These are phyloP conservation scores for Secale cereale DNA, from an alignment of 176 grass and related monocot species.

Conservation along the genomic window DNA sequence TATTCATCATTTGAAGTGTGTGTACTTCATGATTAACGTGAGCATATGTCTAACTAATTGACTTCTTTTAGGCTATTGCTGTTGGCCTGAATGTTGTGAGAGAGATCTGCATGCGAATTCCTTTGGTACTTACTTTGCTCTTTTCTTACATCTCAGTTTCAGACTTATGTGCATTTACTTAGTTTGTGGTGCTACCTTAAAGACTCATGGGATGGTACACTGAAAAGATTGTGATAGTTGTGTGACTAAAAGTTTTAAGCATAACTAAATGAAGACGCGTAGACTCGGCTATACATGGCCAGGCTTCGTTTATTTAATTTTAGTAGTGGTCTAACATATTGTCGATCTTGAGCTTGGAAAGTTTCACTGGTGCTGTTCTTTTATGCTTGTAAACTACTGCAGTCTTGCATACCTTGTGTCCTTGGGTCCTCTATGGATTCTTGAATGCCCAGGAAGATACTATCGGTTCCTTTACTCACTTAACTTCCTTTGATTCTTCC, in stretches of 20 bases:
- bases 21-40: not conserved
- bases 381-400: not conserved
- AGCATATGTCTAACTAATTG: not conserved
- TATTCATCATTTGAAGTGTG: not conserved
- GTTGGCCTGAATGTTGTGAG: constrained; percentile 92
- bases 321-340: not conserved
- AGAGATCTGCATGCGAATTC: constrained; percentile 93
- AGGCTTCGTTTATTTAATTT: not conserved
- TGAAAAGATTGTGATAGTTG: constrained; percentile 4
- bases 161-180: not conserved
- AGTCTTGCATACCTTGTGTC: not conserved
- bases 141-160: constrained; percentile 7
- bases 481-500: not conserved
- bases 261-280: not conserved
- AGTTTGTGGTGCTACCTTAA: constrained; percentile 18
- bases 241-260: not conserved
- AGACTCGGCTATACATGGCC: not conserved
- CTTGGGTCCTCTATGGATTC: constrained; percentile 1
- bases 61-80: constrained; percentile 68
- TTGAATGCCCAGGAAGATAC: not conserved
- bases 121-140: constrained; percentile 60
- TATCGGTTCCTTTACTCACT: not conserved
- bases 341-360: not conserved
- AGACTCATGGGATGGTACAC: not conserved
- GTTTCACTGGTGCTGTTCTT: not conserved